Evolutionary conservation across 352 stramenopile genomes (phyloP), one percentile per base, ranked within the genome.

Genomic region (Phytophthora capsici): DNA sequence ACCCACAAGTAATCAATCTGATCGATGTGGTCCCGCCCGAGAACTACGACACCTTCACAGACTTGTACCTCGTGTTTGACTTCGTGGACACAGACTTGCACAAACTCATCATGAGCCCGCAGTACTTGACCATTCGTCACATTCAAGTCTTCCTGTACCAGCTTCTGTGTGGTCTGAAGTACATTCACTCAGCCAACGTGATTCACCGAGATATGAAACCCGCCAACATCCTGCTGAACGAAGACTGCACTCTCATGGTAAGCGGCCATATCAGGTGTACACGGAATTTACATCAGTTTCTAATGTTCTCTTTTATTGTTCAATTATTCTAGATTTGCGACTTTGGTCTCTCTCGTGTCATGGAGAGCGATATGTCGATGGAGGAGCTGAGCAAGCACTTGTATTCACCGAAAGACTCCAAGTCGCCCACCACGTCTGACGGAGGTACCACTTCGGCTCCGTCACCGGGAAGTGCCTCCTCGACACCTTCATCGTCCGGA

Each of bases 81-180:
- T 96, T 96, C 17, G 85, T 98, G 50, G 93, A 98, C 71, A 98
- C 92, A 23, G 94, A 98, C 63, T 71, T 98, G 63, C 89, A 98
- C 71, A 96, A 95, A 40, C 86, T 98, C 52, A 98, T 98, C 59
- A 97, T 97, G 77, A 95, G 82, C 26, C 90, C 89, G 20, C 86
- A 95, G 66, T 98, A 96, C 71, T 74, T 98, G 49, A 98, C 89
- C 0, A 97, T 98, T 53, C 92, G 96, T 58, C 96, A 99, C 70
- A 97, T 98, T 26, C 93, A 98, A 78, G 97, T 98, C n/a, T 98
- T 98, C 74, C 71, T 98, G 56, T 98, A 98, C 71, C 95, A 99
- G 68, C 71, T 98, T 37, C 72, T 99, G 10, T 94, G 94, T 19
- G 95, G 93, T 3, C 70, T 99, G 37, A 98, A 98, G 79, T 98